Conservation (phyloP, 2,329 filamentous ascomycete species). For the Cordyceps farinosa region DNA sequence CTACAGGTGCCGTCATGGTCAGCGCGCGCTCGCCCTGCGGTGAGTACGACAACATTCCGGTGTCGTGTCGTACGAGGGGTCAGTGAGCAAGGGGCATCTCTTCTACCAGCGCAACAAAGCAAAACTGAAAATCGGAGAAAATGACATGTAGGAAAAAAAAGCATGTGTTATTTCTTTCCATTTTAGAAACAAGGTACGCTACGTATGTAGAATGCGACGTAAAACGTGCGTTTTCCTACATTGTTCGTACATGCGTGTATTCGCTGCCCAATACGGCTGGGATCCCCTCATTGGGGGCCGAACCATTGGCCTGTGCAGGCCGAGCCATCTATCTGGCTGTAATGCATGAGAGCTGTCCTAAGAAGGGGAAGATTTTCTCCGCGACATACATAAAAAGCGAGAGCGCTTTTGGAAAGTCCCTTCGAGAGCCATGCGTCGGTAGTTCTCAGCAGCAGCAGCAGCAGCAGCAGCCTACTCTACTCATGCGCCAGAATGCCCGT, state of each 20-base stretch:
- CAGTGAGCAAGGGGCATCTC: not conserved
- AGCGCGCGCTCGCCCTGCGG: not conserved
- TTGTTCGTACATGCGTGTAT: not conserved
- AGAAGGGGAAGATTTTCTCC: not conserved
- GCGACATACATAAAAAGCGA: not conserved
- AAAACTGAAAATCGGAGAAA: not conserved
- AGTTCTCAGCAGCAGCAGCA: not conserved
- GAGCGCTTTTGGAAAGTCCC: too few relatives aligned
- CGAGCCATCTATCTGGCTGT: too few relatives aligned
- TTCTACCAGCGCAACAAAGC: not conserved
- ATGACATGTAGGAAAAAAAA: too few relatives aligned
- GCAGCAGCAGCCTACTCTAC: not conserved
- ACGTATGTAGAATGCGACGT: too few relatives aligned
- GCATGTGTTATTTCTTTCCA: too few relatives aligned
- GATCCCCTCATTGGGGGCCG: slow-evolving; percentile 5
- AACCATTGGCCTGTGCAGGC: not conserved
- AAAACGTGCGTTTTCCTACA: not conserved
- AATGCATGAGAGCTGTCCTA: too few relatives aligned
- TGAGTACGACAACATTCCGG: not conserved
- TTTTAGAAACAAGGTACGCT: not conserved
- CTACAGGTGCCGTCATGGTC: not conserved
- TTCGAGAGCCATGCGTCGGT: not conserved
- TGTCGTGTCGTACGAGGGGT: not conserved
- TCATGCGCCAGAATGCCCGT: not conserved
- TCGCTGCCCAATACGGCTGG: not conserved